Evolutionary conservation across 108 stramenopile genomes (phyloP), one percentile per base, ranked within the genome.

Genomic region (Cyclotella choctawhatcheeana): DNA sequence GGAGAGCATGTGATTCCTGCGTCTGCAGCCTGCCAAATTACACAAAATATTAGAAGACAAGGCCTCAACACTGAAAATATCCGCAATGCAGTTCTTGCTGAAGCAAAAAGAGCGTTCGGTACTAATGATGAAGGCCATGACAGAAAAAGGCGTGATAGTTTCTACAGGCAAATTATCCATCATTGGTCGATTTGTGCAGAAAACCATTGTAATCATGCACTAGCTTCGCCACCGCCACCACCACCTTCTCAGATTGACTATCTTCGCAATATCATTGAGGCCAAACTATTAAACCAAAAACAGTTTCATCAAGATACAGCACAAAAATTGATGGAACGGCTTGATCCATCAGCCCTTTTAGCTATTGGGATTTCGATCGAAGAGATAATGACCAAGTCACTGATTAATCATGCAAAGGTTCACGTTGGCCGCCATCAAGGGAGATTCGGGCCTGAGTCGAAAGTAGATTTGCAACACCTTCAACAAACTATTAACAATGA

Each of bases 321-420:
- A 18, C 35, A 29, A 17, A 20, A 51, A 16, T 7, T 60, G 20
- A 24, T 51, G 45, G 67, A 67, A n/a, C 32, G 35, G 1, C 62
- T 92, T 18, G 85, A 79, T 58, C 51, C 62, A 17, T 89, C 91
- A 2, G 88, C 87, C 12, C 43, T 77, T 31, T 83, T 86, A 1
- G 76, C 87, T 6, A 55, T 86, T 43, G 86, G 88, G n/a, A 81
- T 88, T 64, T 50, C 77, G 4, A 34, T 89, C 18, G 91, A 92
- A 79, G 88, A 92, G 44, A 64, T 74, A 21, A 58, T 92, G 32
- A 92, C 91, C 0, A 73, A 74, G 17, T 73, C 84, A 16, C 50
- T 92, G 17, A 21, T 89, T 22, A 86, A 86, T 31, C 63, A 85
- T 48, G 91, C 91, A 5, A 76, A 74, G 18, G 74, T 67, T 22